Percentiles rank a stretch among this genome's conserved stretches.
phyloP scores from a whole-genome alignment of 768 basidiomycete species.

The Trametes punicea region DNA sequence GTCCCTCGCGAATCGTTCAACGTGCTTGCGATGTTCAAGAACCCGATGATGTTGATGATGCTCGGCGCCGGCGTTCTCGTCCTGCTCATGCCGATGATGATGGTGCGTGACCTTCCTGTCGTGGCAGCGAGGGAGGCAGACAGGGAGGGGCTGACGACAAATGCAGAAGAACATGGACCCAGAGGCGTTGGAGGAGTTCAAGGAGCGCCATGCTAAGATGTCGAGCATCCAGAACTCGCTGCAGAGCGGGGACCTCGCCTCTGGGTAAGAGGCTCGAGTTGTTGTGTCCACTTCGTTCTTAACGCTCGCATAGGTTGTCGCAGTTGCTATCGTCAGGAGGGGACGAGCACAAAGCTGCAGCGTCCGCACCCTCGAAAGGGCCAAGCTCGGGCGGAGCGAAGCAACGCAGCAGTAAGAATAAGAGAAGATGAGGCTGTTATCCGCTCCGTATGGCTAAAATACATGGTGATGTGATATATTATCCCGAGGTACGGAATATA shows the following conservation, averaged over 20 bases:
- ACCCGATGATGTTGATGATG: constrained; percentile 84
- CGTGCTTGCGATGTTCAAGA: constrained; percentile 70
- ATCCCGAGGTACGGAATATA: neutral
- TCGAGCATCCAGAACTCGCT: constrained; percentile 53
- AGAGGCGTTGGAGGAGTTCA: constrained; percentile 61
- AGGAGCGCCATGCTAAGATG: constrained; percentile 56
- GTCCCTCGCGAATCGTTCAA: constrained; percentile 71
- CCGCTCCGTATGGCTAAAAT: neutral
- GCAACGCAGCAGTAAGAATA: constrained; percentile 32
- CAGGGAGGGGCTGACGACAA: neutral
- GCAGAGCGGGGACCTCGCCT: constrained; percentile 55
- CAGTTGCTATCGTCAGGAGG: constrained; percentile 38
- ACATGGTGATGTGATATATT: constrained; percentile 11
- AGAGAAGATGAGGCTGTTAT: constrained; percentile 29
- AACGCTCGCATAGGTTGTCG: constrained; percentile 36
- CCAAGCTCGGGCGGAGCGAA: constrained; percentile 19
- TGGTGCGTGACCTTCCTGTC: constrained; percentile 41
- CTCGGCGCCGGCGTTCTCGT: constrained; percentile 62
- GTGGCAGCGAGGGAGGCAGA: constrained; percentile 40
- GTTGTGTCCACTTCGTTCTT: neutral
- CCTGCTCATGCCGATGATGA: constrained; percentile 71
- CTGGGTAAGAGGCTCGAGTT: constrained; percentile 41
- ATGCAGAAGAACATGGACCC: constrained; percentile 77
- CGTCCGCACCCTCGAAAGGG: constrained; percentile 19
- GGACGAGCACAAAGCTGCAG: constrained; percentile 34